Percentiles rank a stretch among this genome's conserved stretches.
These are phyloP conservation scores for Syzygium aromaticum DNA, from an alignment of 345 rosid genomes.

Conservation along the genomic window DNA sequence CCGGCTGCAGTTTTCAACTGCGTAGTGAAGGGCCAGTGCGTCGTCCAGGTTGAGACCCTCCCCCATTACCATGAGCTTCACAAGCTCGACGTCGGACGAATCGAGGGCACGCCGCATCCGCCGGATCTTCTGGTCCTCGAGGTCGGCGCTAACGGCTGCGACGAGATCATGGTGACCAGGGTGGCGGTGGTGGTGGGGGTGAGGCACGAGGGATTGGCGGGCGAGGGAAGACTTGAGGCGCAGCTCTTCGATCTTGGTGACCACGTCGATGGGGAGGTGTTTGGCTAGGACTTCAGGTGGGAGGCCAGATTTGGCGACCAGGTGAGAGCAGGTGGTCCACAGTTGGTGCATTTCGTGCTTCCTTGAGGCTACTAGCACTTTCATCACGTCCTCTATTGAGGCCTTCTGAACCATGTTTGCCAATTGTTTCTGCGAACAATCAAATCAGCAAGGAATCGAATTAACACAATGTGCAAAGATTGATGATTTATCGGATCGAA, in stretches of 20 bases:
- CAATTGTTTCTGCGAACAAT: conserved; percentile 67
- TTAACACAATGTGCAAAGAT: not conserved
- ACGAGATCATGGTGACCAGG: conserved; percentile 42
- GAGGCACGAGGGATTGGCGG: conserved; percentile 48
- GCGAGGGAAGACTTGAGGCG: conserved; percentile 76
- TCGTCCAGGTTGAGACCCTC: conserved; percentile 98
- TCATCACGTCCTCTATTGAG: conserved; percentile 96
- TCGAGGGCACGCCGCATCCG: conserved; percentile 94
- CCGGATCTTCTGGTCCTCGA: conserved; percentile 89
- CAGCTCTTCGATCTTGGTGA: conserved; percentile 86
- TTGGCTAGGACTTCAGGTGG: conserved; percentile 89
- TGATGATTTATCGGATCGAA: not conserved
- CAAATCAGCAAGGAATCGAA: not conserved
- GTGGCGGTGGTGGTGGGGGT: conserved; percentile 30
- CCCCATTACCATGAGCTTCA: conserved; percentile 99
- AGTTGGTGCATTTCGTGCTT: conserved; percentile 97
- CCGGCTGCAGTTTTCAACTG: conserved; percentile 93
- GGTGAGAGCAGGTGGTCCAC: conserved; percentile 96
- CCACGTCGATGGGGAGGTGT: conserved; percentile 86
- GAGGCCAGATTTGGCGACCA: conserved; percentile 92
- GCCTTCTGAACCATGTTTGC: conserved; percentile 96
- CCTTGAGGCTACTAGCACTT: conserved; percentile 87
- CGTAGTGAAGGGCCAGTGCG: conserved; percentile 88
- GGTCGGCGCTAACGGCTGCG: conserved; percentile 41
- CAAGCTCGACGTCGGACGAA: conserved; percentile 90